Evolutionary conservation across 2,329 filamentous ascomycete genomes (phyloP).

Genomic region (Monosporascus cannonballus): DNA sequence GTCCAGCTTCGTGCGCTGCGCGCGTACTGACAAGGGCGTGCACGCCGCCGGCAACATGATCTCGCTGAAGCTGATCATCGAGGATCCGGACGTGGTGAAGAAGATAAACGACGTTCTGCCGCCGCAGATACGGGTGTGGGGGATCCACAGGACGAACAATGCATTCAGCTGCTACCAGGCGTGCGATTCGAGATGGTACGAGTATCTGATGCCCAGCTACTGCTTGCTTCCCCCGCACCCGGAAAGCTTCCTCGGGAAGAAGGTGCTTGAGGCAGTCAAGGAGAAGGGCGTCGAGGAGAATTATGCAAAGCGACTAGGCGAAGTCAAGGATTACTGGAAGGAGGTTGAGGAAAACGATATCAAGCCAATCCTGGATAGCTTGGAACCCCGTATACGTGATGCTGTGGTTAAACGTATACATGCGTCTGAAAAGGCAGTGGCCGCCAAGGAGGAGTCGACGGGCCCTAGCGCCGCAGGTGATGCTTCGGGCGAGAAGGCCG

Average conservation of each 20-base stretch:
- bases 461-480: slow-evolving; percentile 6
- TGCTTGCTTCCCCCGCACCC: slow-evolving; percentile 90
- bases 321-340: slow-evolving; percentile 77
- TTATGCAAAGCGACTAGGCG: slow-evolving; percentile 63
- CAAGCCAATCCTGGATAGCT: slow-evolving; percentile 57
- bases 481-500: slow-evolving; percentile 5
- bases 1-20: slow-evolving; percentile 87
- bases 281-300: slow-evolving; percentile 66
- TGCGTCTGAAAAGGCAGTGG: slow-evolving; percentile 18
- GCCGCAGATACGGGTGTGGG: slow-evolving; percentile 91
- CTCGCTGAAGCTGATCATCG: slow-evolving; percentile 90
- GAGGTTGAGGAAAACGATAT: slow-evolving; percentile 76
- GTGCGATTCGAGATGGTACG: slow-evolving; percentile 94
- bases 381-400: slow-evolving; percentile 59
- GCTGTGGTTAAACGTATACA: slow-evolving; percentile 59
- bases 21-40: slow-evolving; percentile 94
- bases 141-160: slow-evolving; percentile 81
- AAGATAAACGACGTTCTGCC: slow-evolving; percentile 86
- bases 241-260: slow-evolving; percentile 76
- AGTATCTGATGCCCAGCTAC: slow-evolving; percentile 93
- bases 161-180: slow-evolving; percentile 92
- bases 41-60: slow-evolving; percentile 95
- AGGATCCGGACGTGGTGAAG: slow-evolving; percentile 78
- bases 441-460: slow-evolving; percentile 10
- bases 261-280: slow-evolving; percentile 71